A percentile compares a stretch with the other conserved stretches of the same genome.
phyloP scores from a whole-genome alignment of 1,139 yeast species.

The Magnusiomyces sp. region DNA sequence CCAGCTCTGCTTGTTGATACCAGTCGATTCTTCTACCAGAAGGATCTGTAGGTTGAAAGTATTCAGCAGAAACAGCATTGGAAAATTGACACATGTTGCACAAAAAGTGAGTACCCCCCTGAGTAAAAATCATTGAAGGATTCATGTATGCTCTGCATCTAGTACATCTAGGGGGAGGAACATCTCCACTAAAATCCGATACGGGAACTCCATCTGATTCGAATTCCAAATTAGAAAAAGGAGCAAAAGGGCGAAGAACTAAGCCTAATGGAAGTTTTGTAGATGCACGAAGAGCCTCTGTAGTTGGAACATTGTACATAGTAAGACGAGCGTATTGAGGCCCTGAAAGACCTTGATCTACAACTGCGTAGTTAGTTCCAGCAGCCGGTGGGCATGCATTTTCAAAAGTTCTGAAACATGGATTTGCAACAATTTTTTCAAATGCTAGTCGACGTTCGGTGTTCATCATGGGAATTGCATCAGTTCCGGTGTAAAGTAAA shows the following conservation, averaged over 20 bases:
- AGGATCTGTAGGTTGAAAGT: constrained; percentile 53
- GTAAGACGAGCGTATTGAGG: constrained; percentile 74
- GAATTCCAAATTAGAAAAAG: constrained; percentile 12
- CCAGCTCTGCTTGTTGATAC: constrained; percentile 63
- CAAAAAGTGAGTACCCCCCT: constrained; percentile 53
- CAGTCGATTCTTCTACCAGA: constrained; percentile 58
- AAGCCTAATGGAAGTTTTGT: constrained; percentile 78
- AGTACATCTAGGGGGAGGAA: constrained; percentile 80
- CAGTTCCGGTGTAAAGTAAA: background rate
- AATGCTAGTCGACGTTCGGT: constrained; percentile 50
- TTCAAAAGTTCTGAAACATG: constrained; percentile 58
- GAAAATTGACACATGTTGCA: constrained; percentile 88
- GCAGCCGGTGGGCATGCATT: constrained; percentile 77
- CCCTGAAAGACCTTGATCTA: constrained; percentile 79
- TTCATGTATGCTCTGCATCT: constrained; percentile 88
- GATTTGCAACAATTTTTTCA: constrained; percentile 34
- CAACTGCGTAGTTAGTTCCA: constrained; percentile 57
- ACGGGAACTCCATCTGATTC: constrained; percentile 46
- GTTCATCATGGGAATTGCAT: constrained; percentile 43
- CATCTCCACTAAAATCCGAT: constrained; percentile 46
- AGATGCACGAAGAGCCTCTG: constrained; percentile 59
- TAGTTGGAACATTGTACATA: constrained; percentile 76
- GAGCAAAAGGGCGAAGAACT: constrained; percentile 76
- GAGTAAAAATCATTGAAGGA: constrained; percentile 66
- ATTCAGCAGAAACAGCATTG: constrained; percentile 61